A percentile compares a stretch with the other conserved stretches of the same genome.
Evolutionary conservation across 495 filamentous ascomycete genomes (phyloP).

Genomic region (Daldinia caldariorum): DNA sequence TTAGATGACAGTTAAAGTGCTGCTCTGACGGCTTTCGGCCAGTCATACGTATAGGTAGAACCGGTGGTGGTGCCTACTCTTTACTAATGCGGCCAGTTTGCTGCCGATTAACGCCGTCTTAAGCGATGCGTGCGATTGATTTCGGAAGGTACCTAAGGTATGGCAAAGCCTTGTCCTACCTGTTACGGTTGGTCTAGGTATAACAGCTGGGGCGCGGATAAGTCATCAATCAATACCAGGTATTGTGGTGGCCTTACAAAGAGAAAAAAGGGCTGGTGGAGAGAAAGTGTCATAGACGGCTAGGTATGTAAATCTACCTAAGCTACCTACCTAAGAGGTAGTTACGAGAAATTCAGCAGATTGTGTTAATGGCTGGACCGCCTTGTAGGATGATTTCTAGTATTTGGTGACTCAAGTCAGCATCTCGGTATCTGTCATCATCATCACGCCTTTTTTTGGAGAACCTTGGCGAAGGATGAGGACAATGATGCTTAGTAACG

Average conservation of each 20-base stretch:
- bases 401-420: conserved; percentile 2
- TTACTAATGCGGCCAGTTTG: not conserved
- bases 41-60: too few species aligned
- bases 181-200: not conserved
- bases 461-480: conserved; percentile 23
- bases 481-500: conserved; percentile 52
- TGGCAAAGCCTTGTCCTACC: not conserved
- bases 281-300: conserved; percentile 1
- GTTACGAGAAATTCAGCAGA: conserved; percentile 11
- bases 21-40: not conserved
- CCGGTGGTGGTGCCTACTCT: not conserved
- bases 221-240: too few species aligned
- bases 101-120: not conserved
- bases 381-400: not conserved
- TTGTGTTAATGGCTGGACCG: not conserved
- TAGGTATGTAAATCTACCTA: not conserved
- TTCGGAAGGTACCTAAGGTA: not conserved
- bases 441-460: not conserved
- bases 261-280: too few species aligned
- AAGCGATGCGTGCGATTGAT: not conserved
- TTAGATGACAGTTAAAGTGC: too few species aligned
- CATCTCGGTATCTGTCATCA: too few species aligned
- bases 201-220: too few species aligned
- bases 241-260: too few species aligned
- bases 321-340: too few species aligned